Base-by-base conservation (phyloP, 2,329 filamentous ascomycete species). In the Colletotrichum abscissum region DNA sequence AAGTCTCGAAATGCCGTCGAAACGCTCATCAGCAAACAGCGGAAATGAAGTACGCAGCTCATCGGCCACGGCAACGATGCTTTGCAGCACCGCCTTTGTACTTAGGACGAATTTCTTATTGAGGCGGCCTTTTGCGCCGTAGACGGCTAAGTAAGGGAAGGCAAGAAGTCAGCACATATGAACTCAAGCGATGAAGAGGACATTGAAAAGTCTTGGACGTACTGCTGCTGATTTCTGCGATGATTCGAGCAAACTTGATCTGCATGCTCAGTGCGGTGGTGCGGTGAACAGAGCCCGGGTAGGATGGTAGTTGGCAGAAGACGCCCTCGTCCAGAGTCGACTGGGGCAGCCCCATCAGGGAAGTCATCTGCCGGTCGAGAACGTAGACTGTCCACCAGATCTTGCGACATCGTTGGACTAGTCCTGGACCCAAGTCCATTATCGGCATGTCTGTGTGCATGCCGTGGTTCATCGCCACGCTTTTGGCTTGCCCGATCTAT, bases 341-440 rank as follows among this genome's bases (percentile, higher is more conserved):
- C 55, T 86, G 83, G 0, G 88, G 88, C 0, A 88, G 73, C 0
- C 88, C 88, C 86, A 89, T 88, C 4, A 89, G 75, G 0, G 86
- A 87, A 1, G 86, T 87, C 84, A 89, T 88, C 73, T 89, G 84
- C 3, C 87, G 83, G 65, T 89, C 88, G 1, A 89, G 78, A 1
- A 89, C 81, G 56, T 88, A 89, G 0, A 88, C 81, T 0, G 88
- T 89, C 88, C 87, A 89, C 87, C 87, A 90, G 14, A 87, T 82
- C 52, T 83, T 84, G 2, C 86, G 85, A 63, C 84, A 86, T 64
- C 88, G 78, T 71, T 89, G 82, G 0, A 87, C 84, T 1, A 82
- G 76, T 0, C 76, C 74, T 0, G 84, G 81, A 0, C 84, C 84
- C 0, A 88, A 73, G 22, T 86, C 80, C 3, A 82, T 78, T 1